These are phyloP conservation scores for Chaetomium cochliodes DNA, from an alignment of 495 filamentous ascomycete genomes.

Conservation along the genomic window DNA sequence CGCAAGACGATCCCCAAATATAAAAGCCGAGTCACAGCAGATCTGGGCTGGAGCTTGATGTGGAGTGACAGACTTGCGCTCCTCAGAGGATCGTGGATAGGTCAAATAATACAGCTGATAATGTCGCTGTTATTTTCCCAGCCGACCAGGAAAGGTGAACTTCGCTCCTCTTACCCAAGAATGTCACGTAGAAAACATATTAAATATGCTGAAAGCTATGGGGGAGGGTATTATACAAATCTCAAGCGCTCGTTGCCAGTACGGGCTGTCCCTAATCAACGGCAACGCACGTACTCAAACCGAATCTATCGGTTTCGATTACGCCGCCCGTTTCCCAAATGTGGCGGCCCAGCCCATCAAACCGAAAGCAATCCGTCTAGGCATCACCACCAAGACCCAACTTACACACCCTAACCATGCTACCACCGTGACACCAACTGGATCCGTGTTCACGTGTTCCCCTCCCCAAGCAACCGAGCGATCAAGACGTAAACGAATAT, in stretches of 20 bases:
- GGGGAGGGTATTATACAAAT: not conserved
- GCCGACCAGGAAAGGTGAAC: too few relatives aligned
- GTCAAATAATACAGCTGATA: too few relatives aligned
- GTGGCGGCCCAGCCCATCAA: not conserved
- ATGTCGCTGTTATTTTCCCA: too few relatives aligned
- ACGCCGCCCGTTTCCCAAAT: not conserved
- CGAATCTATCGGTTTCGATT: not conserved
- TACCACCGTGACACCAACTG: too few relatives aligned
- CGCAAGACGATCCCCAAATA: too few relatives aligned
- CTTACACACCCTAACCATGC: too few relatives aligned
- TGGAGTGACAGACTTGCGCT: too few relatives aligned
- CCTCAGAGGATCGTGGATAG: too few relatives aligned
- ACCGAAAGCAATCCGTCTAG: not conserved
- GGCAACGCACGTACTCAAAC: not conserved
- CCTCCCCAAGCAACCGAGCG: slow-evolving; percentile 63
- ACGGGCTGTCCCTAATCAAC: too few relatives aligned
- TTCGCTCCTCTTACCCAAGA: not conserved
- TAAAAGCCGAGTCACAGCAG: too few relatives aligned
- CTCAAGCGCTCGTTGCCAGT: not conserved
- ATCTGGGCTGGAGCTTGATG: too few relatives aligned
- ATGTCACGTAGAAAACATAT: not conserved
- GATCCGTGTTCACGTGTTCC: slow-evolving; percentile 6
- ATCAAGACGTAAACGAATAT: slow-evolving; percentile 79
- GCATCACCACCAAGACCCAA: not conserved
- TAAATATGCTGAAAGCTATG: not conserved